Evolutionary conservation across 1,139 yeast species (phyloP).

Genomic region (Yamadazyma triangularis): DNA sequence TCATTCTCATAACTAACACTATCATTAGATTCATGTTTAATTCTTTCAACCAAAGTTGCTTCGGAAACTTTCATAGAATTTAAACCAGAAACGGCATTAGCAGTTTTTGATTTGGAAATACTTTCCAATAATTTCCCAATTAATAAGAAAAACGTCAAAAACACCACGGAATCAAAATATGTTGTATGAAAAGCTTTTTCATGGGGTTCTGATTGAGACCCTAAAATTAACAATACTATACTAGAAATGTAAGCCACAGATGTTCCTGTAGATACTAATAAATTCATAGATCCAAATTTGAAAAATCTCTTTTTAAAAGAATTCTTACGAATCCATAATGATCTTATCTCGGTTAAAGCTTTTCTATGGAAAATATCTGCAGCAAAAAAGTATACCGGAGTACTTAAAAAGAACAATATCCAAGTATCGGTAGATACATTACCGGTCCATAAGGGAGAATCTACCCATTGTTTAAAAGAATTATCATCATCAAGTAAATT

Average conservation of each 20-base stretch:
- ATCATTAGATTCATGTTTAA: slow-evolving; percentile 13
- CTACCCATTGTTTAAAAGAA: slow-evolving; percentile 48
- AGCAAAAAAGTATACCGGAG: slow-evolving; percentile 72
- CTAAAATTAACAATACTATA: slow-evolving; percentile 49
- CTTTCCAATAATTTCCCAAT: slow-evolving; percentile 69
- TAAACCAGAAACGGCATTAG: slow-evolving; percentile 57
- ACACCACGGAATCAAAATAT: slow-evolving; percentile 76
- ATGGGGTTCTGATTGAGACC: slow-evolving; percentile 34
- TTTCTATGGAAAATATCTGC: slow-evolving; percentile 70
- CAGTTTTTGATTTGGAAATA: slow-evolving; percentile 61
- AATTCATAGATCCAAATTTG: slow-evolving; percentile 74
- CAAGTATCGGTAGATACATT: slow-evolving; percentile 60
- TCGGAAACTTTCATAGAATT: slow-evolving; percentile 45
- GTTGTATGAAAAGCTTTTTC: slow-evolving; percentile 53
- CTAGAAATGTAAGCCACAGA: slow-evolving; percentile 69
- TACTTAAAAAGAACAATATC: slow-evolving; percentile 59
- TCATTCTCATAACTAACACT: slow-evolving; percentile 25
- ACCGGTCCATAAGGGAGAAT: slow-evolving; percentile 62
- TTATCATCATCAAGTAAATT: slow-evolving; percentile 47
- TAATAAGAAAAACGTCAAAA: slow-evolving; percentile 63
- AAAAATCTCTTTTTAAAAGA: slow-evolving; percentile 55
- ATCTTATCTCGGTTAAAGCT: slow-evolving; percentile 54
- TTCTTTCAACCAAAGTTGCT: slow-evolving; percentile 44
- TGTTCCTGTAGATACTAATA: slow-evolving; percentile 69
- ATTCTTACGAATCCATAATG: slow-evolving; percentile 55